phyloP scores from a whole-genome alignment of 768 basidiomycete genomes.

The Cantharellus cinnabarinus region DNA sequence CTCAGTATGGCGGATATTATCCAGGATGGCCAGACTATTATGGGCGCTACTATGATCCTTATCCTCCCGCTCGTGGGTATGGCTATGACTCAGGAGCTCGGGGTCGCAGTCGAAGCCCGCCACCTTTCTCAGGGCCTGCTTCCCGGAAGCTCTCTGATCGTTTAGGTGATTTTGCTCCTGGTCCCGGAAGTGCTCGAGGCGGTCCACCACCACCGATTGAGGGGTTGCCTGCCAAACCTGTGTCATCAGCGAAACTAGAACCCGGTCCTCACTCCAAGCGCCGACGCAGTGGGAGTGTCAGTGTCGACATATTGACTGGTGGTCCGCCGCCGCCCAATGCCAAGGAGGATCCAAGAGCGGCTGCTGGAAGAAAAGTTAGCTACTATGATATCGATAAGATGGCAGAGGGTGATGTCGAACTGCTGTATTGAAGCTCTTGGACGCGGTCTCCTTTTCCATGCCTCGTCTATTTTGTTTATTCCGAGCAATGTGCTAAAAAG shows the following conservation, averaged over 20 bases:
- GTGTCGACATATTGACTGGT: slow-evolving; percentile 11
- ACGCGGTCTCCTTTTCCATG: too few relatives aligned
- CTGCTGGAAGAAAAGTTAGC: slow-evolving; percentile 72
- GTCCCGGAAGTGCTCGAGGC: slow-evolving; percentile 19
- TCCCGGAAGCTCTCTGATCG: slow-evolving; percentile 52
- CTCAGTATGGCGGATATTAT: not conserved
- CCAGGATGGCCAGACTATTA: not conserved
- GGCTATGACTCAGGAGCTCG: not conserved
- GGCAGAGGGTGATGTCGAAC: slow-evolving; percentile 51
- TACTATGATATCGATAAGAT: slow-evolving; percentile 94
- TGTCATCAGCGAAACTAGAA: slow-evolving; percentile 17
- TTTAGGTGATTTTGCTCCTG: slow-evolving; percentile 53
- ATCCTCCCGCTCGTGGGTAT: not conserved
- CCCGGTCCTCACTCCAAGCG: slow-evolving; percentile 23
- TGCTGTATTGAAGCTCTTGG: slow-evolving; percentile 11
- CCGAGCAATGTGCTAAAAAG: too few relatives aligned
- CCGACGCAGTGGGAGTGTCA: slow-evolving; percentile 12
- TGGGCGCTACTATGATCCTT: not conserved
- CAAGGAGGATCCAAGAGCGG: slow-evolving; percentile 82
- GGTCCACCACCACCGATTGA: slow-evolving; percentile 34
- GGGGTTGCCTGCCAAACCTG: slow-evolving; percentile 66
- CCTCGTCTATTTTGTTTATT: too few relatives aligned
- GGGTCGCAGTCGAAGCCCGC: not conserved
- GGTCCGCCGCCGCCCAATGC: slow-evolving; percentile 68
- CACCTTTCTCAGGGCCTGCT: not conserved